These are phyloP conservation scores for Silene noctiflora DNA, from an alignment of 179 eudicot species.

Conservation along the genomic window DNA sequence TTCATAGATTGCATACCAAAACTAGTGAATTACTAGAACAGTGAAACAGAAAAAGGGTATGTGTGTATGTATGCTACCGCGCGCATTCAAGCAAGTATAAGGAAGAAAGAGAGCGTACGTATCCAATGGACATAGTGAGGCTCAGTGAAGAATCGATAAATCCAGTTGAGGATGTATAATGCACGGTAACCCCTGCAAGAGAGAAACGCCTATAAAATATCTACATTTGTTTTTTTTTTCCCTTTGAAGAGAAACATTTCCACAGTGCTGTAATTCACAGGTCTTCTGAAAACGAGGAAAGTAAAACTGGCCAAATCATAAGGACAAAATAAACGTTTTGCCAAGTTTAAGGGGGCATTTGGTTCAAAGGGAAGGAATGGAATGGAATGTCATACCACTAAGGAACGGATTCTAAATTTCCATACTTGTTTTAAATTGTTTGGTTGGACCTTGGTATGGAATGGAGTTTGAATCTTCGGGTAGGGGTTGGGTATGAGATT, in stretches of 20 bases:
- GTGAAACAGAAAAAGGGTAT: not conserved
- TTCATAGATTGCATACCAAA: not conserved
- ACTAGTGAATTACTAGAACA: not conserved
- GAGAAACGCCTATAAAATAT: not conserved
- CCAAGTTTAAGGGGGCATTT: not conserved
- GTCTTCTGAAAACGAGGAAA: not conserved
- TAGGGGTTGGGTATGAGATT: no score
- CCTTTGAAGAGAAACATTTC: not conserved
- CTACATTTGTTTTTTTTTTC: not conserved
- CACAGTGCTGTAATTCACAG: not conserved
- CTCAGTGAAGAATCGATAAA: conserved; percentile 94
- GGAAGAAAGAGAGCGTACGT: conserved; percentile 47
- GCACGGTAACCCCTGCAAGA: conserved; percentile 81
- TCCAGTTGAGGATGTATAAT: conserved; percentile 86
- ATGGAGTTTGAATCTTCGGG: no score
- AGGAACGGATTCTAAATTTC: no score
- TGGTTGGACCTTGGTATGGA: no score
- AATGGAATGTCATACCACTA: no score
- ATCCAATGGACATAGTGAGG: conserved; percentile 96
- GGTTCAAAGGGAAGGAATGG: no score
- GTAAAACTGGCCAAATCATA: not conserved
- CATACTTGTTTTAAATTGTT: no score
- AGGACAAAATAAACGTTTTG: not conserved
- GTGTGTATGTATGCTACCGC: not conserved
- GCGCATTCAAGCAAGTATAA: conserved; percentile 8